phyloP scores from a whole-genome alignment of 2,329 filamentous ascomycete species.

The Beauveria caledonica region DNA sequence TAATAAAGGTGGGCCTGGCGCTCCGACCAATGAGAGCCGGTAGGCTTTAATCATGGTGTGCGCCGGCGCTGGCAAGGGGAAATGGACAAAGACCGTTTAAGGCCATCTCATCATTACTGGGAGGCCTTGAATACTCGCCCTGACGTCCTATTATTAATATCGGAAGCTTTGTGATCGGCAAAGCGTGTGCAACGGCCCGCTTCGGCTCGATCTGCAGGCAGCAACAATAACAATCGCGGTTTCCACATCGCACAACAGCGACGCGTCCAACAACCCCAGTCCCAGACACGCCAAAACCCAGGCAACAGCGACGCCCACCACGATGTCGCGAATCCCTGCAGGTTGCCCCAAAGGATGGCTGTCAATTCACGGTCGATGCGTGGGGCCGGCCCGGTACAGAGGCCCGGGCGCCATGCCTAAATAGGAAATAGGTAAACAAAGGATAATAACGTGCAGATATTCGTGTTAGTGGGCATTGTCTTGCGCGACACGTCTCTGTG shows the following conservation, averaged over 20 bases:
- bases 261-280: neutral
- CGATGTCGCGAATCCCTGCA: constrained; percentile 7
- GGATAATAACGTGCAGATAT: constrained; percentile 6
- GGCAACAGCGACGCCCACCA: neutral
- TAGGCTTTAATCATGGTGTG: too few species aligned
- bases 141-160: too few species aligned
- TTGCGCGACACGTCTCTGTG: constrained; percentile 8
- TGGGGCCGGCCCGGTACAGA: constrained; percentile 13
- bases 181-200: neutral
- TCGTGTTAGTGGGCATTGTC: constrained; percentile 10
- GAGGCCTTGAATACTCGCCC: too few species aligned
- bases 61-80: too few species aligned
- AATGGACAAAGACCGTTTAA: too few species aligned
- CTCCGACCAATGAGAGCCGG: neutral
- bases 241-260: neutral
- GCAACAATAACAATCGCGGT: constrained; percentile 1
- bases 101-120: neutral
- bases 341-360: constrained; percentile 20
- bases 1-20: neutral
- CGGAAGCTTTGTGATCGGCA: neutral
- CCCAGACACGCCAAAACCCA: neutral
- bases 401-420: constrained; percentile 24
- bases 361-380: constrained; percentile 18
- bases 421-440: constrained; percentile 42
- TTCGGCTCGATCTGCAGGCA: neutral